These are phyloP conservation scores for Cordyceps javanica DNA, from an alignment of 2,329 filamentous ascomycete species.

Conservation along the genomic window DNA sequence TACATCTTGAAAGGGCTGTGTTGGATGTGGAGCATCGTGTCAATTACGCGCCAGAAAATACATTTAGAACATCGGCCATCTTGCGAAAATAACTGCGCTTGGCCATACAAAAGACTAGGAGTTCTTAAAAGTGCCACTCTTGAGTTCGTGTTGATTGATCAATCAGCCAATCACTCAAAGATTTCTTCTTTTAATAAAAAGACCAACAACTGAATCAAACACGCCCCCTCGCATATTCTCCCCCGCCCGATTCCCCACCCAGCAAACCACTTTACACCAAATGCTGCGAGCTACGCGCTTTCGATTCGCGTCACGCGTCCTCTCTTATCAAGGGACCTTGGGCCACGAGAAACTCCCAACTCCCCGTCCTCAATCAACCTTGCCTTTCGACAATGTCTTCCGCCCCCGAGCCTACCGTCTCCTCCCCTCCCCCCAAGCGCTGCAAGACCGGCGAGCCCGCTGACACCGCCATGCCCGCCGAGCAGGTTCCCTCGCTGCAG, in stretches of 20 bases:
- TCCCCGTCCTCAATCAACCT: not conserved
- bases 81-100: too few species aligned
- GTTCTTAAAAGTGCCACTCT: too few species aligned
- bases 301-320: slow-evolving; percentile 6
- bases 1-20: too few species aligned
- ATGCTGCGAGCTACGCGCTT: slow-evolving; percentile 7
- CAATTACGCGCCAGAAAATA: too few species aligned
- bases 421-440: slow-evolving; percentile 74
- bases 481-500: slow-evolving; percentile 54
- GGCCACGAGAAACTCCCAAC: not conserved
- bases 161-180: not conserved
- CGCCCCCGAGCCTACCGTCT: slow-evolving; percentile 28
- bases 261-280: not conserved
- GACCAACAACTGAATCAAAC: not conserved
- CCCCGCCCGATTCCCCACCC: not conserved
- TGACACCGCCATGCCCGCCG: slow-evolving; percentile 29
- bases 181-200: not conserved
- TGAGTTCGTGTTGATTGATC: not conserved
- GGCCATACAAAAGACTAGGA: too few species aligned
- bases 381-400: not conserved
- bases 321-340: not conserved
- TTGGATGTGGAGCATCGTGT: too few species aligned
- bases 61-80: too few species aligned
- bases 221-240: too few species aligned
- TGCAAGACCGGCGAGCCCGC: slow-evolving; percentile 53